phyloP scores from a whole-genome alignment of 2,329 filamentous ascomycete species.

The Rutstroemia sp. region DNA sequence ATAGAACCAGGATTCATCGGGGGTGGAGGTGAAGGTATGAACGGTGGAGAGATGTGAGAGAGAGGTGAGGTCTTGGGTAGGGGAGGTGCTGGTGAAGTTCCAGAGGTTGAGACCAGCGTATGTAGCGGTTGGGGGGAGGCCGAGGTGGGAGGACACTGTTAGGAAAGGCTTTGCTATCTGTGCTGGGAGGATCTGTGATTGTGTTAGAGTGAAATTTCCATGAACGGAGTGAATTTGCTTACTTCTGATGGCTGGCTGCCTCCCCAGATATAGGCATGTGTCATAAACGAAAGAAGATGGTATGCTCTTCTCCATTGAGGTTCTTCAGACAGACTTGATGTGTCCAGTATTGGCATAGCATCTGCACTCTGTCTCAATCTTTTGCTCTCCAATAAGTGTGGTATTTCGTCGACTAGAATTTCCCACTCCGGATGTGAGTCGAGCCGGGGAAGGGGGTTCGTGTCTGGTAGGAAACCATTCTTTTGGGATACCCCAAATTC shows the following conservation, averaged over 20 bases:
- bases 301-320: conserved; percentile 79
- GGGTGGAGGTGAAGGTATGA: conserved; percentile 79
- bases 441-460: conserved; percentile 58
- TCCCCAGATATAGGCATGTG: conserved; percentile 88
- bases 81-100: conserved; percentile 68
- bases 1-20: conserved; percentile 94
- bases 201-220: background rate
- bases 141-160: conserved; percentile 61
- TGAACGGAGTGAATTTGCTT: conserved; percentile 14
- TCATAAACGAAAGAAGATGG: conserved; percentile 67
- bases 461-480: conserved; percentile 65
- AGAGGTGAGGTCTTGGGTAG: conserved; percentile 17
- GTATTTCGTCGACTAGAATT: conserved; percentile 57
- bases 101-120: conserved; percentile 83
- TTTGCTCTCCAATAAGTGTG: conserved; percentile 56
- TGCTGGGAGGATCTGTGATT: conserved; percentile 55
- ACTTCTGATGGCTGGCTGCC: conserved; percentile 69
- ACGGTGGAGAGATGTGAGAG: conserved; percentile 64
- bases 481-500: conserved; percentile 21
- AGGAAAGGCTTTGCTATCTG: conserved; percentile 72
- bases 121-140: conserved; percentile 82
- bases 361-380: conserved; percentile 58
- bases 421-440: conserved; percentile 80
- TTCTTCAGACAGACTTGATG: conserved; percentile 53
- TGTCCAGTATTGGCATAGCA: conserved; percentile 61